Evolutionary conservation across 768 basidiomycete species (phyloP), one percentile per base, ranked within the genome.

Genomic region (Mycena belliarum): DNA sequence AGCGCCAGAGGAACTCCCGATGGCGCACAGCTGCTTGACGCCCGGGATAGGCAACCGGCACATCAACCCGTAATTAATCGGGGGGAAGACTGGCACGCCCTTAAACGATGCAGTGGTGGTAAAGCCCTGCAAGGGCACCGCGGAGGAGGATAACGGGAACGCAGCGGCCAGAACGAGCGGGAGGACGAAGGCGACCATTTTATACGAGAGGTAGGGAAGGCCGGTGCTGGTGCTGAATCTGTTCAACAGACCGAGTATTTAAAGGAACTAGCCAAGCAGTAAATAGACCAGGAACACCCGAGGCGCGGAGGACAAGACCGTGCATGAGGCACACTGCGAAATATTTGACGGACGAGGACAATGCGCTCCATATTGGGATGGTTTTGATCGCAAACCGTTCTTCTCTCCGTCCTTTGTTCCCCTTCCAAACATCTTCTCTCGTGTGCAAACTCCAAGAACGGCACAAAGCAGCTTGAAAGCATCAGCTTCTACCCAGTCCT

Each of bases 11-110:
- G 23, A 66, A 25, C 21, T 21, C 15, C 44, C 48, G 21, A 37
- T 42, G 11, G 58, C 23, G 41, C 62, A 63, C 32, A 60, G 23
- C 37, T 70, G 68, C 52, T 73, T 70, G 46, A 82, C n/a, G n/a
- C n/a, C n/a, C n/a, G n/a, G 41, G 56, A 82, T 68, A 21, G 80
- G 78, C 26, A 82, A 60, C 38, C 75, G 70, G 72, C 83, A 85
- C 18, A 83, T 67, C 11, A 80, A 68, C 35, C 76, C 74, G 49
- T 76, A 71, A 60, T 76, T 71, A 60, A 75, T 48, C 21, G 64
- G 69, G 10, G 76, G 76, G 52, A 80, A 71, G 21, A 63, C 66
- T 52, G 77, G 63, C 47, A 32, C 41, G 45, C 55, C 55, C 41
- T 57, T 38, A 24, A 63, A n/a, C 37, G 54, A 49, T 15, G 64